Base-by-base conservation (phyloP, 768 basidiomycete species). In the Mrakia hoshinonis region DNA sequence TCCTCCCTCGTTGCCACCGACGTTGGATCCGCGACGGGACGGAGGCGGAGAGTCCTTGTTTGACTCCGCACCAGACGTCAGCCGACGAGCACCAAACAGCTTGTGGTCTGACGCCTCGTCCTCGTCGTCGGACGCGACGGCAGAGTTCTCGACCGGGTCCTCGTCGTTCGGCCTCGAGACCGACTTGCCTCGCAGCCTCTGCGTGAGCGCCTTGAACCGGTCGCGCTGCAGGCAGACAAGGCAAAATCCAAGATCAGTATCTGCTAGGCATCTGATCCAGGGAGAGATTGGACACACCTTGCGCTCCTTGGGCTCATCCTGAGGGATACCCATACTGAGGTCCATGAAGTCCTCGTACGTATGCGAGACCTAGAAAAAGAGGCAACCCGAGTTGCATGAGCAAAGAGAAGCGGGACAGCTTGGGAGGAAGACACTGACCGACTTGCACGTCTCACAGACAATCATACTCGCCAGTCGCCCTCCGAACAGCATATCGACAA, bases 311-410 rank as follows among this genome's bases (percentile, higher is more conserved):
- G 81, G 82, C 72, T 89, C 89, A 74, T 91, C 77, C 88, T 90
- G 79, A 94, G 88, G 79, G 89, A 73, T 22, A 18, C 67, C 89
- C 43, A 98, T 82, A 65, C 91, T 92, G 75, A 98, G 87, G 79
- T 96, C 94, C 78, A 89, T 88, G 79, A 96, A 97, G 77, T 92
- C 91, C 79, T 98, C 94, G 77, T 90, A 89, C 6, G 89, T 91
- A 74, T 92, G 87, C 2, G 92, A 95, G 26, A 82, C 80, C 81
- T 82, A 9, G 18, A 15, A 48, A n/a, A 10, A 18, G 22, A 46
- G 20, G 54, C 22, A 34, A 24, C 34, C n/a, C 20, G 51, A 31
- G 31, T 36, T 36, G 58, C 29, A 1, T 12, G 3, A 20, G 26
- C 31, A 22, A 3, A 4, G 46, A 11, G 6, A 26, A 4, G 12